Conservation (phyloP, 1,284 basidiomycete species). For the Earliella scabrosa region DNA sequence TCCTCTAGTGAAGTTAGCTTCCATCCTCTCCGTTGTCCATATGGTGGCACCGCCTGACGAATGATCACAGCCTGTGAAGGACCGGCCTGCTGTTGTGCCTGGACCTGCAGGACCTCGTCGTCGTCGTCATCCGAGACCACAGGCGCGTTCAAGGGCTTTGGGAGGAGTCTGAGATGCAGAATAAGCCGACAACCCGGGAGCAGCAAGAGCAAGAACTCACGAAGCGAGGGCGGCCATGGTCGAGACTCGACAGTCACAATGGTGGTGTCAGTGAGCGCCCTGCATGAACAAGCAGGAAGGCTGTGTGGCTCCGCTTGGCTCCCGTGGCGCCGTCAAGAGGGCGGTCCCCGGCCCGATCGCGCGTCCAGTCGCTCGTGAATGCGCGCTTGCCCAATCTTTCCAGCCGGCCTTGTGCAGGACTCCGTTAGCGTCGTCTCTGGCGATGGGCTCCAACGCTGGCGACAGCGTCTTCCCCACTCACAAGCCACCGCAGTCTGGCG, state of each 20-base stretch:
- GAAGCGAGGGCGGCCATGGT: slow-evolving; percentile 43
- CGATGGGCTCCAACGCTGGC: slow-evolving; percentile 34
- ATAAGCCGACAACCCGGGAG: background rate
- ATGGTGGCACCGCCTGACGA: slow-evolving; percentile 70
- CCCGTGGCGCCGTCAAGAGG: background rate
- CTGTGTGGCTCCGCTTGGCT: slow-evolving; percentile 15
- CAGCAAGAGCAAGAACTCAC: slow-evolving; percentile 30
- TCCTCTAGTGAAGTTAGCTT: slow-evolving; percentile 83
- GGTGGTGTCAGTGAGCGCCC: slow-evolving; percentile 14
- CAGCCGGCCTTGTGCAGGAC: slow-evolving; percentile 1
- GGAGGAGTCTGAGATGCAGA: slow-evolving; percentile 53
- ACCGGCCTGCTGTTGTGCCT: slow-evolving; percentile 30
- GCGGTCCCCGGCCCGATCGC: slow-evolving; percentile 6
- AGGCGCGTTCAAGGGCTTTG: slow-evolving; percentile 64
- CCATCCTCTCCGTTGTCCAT: slow-evolving; percentile 89
- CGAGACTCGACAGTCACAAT: slow-evolving; percentile 23
- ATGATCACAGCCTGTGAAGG: slow-evolving; percentile 51
- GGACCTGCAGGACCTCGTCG: slow-evolving; percentile 33
- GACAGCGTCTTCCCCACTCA: slow-evolving; percentile 31
- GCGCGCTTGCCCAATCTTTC: background rate
- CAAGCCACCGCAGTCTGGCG: slow-evolving; percentile 33
- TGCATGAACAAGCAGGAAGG: slow-evolving; percentile 5
- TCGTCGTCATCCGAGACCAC: slow-evolving; percentile 65
- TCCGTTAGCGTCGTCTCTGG: slow-evolving; percentile 19
- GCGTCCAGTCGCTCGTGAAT: background rate